Percentiles rank a stretch among this genome's conserved stretches.
phyloP scores from a whole-genome alignment of 345 rosid species.

The Ceriops tagal region DNA sequence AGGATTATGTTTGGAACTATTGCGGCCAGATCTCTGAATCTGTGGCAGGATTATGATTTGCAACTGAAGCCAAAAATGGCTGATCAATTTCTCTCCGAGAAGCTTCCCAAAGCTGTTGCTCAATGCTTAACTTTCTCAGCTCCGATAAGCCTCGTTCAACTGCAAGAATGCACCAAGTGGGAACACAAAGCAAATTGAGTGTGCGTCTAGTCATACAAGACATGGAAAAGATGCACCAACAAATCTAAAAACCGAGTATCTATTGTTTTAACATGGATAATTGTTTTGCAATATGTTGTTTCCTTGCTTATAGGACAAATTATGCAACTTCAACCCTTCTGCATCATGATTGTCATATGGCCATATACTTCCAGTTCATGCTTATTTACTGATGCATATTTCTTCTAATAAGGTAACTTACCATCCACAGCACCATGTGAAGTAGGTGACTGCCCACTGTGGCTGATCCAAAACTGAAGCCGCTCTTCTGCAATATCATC shows the following conservation, averaged over 20 bases:
- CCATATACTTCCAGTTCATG: background rate
- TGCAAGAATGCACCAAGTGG: conserved; percentile 21
- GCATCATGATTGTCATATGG: too few relatives aligned
- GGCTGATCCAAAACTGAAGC: conserved; percentile 65
- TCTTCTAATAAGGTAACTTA: conserved; percentile 14
- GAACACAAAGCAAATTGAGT: background rate
- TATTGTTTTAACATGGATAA: too few relatives aligned
- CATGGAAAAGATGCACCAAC: background rate
- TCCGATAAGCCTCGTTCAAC: conserved; percentile 78
- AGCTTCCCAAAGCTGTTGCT: conserved; percentile 88
- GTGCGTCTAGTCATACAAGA: background rate
- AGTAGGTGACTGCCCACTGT: conserved; percentile 51
- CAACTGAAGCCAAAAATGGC: conserved; percentile 20
- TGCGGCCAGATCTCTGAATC: conserved; percentile 25
- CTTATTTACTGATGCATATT: background rate
- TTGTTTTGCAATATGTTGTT: too few relatives aligned
- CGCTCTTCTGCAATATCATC: conserved; percentile 74
- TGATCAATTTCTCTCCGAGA: conserved; percentile 63
- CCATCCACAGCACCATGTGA: conserved; percentile 82
- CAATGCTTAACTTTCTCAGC: conserved; percentile 81
- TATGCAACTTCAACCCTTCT: too few relatives aligned
- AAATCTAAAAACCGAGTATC: background rate
- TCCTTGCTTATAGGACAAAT: too few relatives aligned
- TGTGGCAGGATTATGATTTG: conserved; percentile 23
- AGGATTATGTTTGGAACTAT: background rate